A percentile compares a stretch with the other conserved stretches of the same genome.
Conservation (phyloP, 2,329 filamentous ascomycete genomes). For the Cladosporium sp. region DNA sequence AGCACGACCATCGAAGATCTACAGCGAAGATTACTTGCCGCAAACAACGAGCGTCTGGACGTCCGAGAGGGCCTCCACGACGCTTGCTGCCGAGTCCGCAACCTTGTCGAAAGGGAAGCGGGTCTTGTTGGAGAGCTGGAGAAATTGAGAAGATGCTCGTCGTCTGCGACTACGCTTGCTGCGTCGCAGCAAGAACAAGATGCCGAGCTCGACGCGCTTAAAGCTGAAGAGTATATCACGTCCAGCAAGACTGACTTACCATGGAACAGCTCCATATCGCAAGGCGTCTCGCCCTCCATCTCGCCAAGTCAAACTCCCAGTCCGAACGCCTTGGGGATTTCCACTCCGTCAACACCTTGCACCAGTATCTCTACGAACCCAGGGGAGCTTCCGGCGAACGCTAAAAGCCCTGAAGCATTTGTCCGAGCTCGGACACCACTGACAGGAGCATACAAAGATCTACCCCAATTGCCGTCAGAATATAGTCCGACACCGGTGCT, state of each 20-base stretch:
- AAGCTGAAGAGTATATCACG: no score
- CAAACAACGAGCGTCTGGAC: slow-evolving; percentile 40
- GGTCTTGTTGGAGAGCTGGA: slow-evolving; percentile 23
- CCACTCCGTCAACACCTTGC: slow-evolving; percentile 3
- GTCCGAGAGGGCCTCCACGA: slow-evolving; percentile 30
- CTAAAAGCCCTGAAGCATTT: not conserved
- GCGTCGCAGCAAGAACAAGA: no score
- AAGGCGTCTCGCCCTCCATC: not conserved
- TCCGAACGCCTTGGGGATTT: slow-evolving; percentile 19
- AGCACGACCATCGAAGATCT: slow-evolving; percentile 37
- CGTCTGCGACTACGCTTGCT: not conserved
- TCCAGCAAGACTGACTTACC: no score
- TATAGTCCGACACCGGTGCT: slow-evolving; percentile 13
- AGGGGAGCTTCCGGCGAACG: not conserved
- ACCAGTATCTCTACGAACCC: slow-evolving; percentile 1
- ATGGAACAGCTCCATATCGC: not conserved
- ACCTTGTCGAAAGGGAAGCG: slow-evolving; percentile 26
- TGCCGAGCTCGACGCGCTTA: no score
- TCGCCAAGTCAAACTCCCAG: not conserved
- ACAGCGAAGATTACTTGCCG: slow-evolving; percentile 35
- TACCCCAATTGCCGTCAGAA: slow-evolving; percentile 21
- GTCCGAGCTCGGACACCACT: slow-evolving; percentile 5
- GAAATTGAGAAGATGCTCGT: slow-evolving; percentile 9
- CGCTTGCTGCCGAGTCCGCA: slow-evolving; percentile 34
- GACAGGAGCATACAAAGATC: slow-evolving; percentile 21